phyloP scores from a whole-genome alignment of 768 basidiomycete genomes.

The Neoboletus subvelutipes region DNA sequence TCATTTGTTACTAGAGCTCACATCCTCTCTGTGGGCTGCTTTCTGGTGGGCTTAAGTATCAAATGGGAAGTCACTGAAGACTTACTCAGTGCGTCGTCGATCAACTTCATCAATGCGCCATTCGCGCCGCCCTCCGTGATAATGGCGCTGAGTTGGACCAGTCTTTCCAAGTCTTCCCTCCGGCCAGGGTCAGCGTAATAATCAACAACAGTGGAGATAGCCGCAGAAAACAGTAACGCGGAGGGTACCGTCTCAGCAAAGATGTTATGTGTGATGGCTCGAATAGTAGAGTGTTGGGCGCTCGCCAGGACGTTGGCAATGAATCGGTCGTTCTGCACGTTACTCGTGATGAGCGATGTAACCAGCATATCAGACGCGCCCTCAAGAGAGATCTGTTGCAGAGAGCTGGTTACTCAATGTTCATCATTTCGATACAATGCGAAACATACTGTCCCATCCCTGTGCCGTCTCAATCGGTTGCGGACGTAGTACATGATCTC shows the following conservation, averaged over 20 bases:
- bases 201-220: constrained; percentile 55
- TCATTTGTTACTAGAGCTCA: constrained; percentile 27
- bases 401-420: not conserved
- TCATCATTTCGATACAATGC: not conserved
- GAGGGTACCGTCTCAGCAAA: constrained; percentile 58
- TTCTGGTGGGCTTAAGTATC: constrained; percentile 32
- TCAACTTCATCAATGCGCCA: constrained; percentile 41
- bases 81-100: constrained; percentile 49
- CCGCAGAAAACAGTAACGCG: constrained; percentile 53
- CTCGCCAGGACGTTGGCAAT: constrained; percentile 17
- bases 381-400: constrained; percentile 17
- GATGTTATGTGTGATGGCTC: constrained; percentile 45
- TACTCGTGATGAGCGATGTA: constrained; percentile 21
- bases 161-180: constrained; percentile 33
- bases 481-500: constrained; percentile 26
- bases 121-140: constrained; percentile 22
- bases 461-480: constrained; percentile 21
- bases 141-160: constrained; percentile 37
- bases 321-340: constrained; percentile 24
- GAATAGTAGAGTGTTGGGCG: constrained; percentile 12
- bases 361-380: constrained; percentile 21
- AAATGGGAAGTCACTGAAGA: constrained; percentile 5
- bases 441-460: constrained; percentile 21
- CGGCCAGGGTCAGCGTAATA: constrained; percentile 52
- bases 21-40: constrained; percentile 26